Evolutionary conservation across 495 filamentous ascomycete genomes (phyloP).

Genomic region (Bathelium albidoporum): DNA sequence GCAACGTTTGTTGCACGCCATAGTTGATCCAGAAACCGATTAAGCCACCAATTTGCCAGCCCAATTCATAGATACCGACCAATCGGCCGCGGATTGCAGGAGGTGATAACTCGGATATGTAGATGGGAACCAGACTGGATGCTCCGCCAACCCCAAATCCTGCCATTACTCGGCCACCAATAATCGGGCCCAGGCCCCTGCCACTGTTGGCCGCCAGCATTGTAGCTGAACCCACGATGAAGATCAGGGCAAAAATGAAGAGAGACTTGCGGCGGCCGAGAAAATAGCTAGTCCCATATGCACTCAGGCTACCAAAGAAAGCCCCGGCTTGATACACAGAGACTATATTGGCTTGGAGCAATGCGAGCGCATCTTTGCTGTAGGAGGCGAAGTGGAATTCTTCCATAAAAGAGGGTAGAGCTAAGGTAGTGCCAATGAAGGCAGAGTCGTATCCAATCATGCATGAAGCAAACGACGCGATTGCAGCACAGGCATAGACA

Average conservation of each 20-base stretch:
- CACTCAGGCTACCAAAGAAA: constrained; percentile 56
- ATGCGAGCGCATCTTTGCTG: constrained; percentile 22
- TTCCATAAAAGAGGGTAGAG: constrained; percentile 46
- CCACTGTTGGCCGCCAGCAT: constrained; percentile 49
- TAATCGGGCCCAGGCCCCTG: constrained; percentile 47
- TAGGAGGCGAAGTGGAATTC: constrained; percentile 43
- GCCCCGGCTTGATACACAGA: constrained; percentile 55
- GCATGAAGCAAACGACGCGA: constrained; percentile 59
- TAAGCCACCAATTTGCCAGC: constrained; percentile 62
- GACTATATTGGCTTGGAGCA: constrained; percentile 57
- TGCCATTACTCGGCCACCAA: constrained; percentile 44
- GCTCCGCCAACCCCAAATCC: constrained; percentile 43
- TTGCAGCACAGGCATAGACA: constrained; percentile 49
- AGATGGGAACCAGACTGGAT: constrained; percentile 46
- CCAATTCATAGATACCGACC: constrained; percentile 59
- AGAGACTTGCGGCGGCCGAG: constrained; percentile 49
- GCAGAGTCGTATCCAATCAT: constrained; percentile 65
- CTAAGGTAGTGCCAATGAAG: constrained; percentile 61
- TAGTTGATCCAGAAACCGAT: constrained; percentile 68
- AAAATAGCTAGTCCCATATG: constrained; percentile 37
- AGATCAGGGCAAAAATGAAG: constrained; percentile 42
- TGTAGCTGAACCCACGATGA: constrained; percentile 54
- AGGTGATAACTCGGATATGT: constrained; percentile 47
- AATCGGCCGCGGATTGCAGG: constrained; percentile 45
- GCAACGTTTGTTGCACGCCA: constrained; percentile 39